phyloP scores from a whole-genome alignment of 2,329 filamentous ascomycete species.

The Shiraia bambusicola region DNA sequence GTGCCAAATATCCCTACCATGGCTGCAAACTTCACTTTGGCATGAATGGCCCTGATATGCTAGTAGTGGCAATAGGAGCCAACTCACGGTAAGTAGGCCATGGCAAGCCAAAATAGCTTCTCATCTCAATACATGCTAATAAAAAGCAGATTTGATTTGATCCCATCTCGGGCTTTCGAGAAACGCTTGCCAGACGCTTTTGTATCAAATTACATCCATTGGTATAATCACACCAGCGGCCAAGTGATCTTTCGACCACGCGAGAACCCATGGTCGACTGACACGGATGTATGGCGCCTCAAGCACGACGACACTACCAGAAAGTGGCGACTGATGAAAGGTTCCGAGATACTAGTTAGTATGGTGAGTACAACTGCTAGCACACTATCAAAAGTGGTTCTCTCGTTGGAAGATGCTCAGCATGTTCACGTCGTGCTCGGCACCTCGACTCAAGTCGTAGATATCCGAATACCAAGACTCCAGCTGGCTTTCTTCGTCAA shows the following conservation, averaged over 20 bases:
- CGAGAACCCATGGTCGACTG: conserved; percentile 8
- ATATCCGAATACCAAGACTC: conserved; percentile 17
- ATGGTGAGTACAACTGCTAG: conserved; percentile 10
- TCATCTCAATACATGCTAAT: neutral
- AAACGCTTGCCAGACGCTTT: conserved; percentile 37
- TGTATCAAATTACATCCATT: conserved; percentile 25
- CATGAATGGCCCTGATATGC: conserved; percentile 22
- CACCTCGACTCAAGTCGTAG: neutral
- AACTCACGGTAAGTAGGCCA: conserved; percentile 5
- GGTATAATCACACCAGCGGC: conserved; percentile 19
- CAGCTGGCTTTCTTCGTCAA: conserved; percentile 8
- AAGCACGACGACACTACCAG: neutral
- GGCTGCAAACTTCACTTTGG: conserved; percentile 42
- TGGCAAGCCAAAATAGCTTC: too few relatives aligned
- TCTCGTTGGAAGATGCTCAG: conserved; percentile 13
- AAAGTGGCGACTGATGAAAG: conserved; percentile 19
- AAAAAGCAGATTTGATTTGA: conserved; percentile 25
- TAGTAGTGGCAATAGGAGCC: conserved; percentile 19
- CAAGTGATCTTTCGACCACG: conserved; percentile 15
- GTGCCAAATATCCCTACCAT: conserved; percentile 29
- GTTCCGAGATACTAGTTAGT: conserved; percentile 5
- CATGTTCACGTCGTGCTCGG: conserved; percentile 23
- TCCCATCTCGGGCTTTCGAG: conserved; percentile 38
- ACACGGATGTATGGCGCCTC: conserved; percentile 17
- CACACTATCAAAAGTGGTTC: conserved; percentile 15